These are phyloP conservation scores for Apophysomyces ossiformis DNA, from an alignment of 371 early-diverging fungal species.

Conservation along the genomic window DNA sequence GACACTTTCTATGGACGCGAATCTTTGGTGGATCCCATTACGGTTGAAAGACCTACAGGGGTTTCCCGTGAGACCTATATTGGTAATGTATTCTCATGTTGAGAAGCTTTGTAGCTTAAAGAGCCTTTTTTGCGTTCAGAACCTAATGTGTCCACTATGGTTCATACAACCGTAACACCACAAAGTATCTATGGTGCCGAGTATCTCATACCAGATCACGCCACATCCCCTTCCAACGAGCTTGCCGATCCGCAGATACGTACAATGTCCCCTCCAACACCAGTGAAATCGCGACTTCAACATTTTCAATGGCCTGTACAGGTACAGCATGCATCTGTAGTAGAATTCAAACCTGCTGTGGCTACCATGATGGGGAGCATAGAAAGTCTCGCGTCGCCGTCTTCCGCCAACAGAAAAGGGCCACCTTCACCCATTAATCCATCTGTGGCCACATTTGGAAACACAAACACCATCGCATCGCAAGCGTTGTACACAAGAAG, in stretches of 20 bases:
- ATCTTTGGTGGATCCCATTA: constrained; percentile 31
- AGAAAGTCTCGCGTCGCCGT: no score
- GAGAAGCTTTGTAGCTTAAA: neutral
- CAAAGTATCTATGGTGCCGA: constrained; percentile 28
- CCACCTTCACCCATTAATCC: no score
- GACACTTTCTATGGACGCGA: constrained; percentile 32
- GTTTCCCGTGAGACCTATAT: constrained; percentile 31
- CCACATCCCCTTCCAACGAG: constrained; percentile 19
- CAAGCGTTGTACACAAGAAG: no score
- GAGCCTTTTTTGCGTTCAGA: constrained; percentile 12
- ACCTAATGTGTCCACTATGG: constrained; percentile 28
- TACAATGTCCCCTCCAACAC: constrained; percentile 19
- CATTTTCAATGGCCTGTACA: constrained; percentile 20
- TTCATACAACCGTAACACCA: constrained; percentile 26
- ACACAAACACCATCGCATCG: no score
- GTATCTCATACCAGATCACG: constrained; percentile 14
- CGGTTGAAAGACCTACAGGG: constrained; percentile 15
- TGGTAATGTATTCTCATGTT: constrained; percentile 19
- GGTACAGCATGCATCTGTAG: constrained; percentile 27
- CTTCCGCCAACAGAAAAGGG: no score
- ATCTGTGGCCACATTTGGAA: no score
- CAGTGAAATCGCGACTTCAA: constrained; percentile 17
- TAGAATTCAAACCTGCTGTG: constrained; percentile 1
- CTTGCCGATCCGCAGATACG: constrained; percentile 28
- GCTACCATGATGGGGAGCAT: neutral